A percentile compares a stretch with the other conserved stretches of the same genome.
These are phyloP conservation scores for Plantago elongata DNA, from an alignment of 257 asterid genomes.

Conservation along the genomic window DNA sequence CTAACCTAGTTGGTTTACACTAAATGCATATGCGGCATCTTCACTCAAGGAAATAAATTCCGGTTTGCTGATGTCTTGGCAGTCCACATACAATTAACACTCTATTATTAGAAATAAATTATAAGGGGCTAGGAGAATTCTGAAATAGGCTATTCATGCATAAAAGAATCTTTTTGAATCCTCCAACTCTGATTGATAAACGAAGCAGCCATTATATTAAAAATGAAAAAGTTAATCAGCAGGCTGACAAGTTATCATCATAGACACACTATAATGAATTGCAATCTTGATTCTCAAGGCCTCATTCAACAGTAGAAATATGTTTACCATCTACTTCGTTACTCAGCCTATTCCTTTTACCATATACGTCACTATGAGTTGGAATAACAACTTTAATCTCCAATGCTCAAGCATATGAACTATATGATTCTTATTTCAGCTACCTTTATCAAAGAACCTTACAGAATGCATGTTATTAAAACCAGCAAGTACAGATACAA, in stretches of 20 bases:
- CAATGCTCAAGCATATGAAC: background rate
- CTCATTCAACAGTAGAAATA: background rate
- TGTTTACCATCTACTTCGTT: background rate
- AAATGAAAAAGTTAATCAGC: background rate
- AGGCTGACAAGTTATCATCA: background rate
- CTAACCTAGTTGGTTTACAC: background rate
- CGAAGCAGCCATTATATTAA: too few relatives aligned
- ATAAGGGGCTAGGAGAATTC: too few relatives aligned
- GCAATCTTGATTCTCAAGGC: background rate
- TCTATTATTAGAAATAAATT: too few relatives aligned
- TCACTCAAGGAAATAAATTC: background rate
- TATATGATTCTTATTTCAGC: conserved; percentile 1
- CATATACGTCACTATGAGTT: background rate
- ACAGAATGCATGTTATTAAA: background rate
- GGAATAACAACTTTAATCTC: background rate
- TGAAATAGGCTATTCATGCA: too few relatives aligned
- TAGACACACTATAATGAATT: background rate
- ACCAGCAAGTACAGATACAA: background rate
- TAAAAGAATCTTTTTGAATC: too few relatives aligned
- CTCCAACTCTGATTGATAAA: too few relatives aligned
- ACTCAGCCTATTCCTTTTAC: background rate
- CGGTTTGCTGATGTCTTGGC: background rate
- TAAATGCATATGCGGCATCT: background rate
- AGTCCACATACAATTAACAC: background rate
- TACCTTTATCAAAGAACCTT: background rate